A percentile compares a stretch with the other conserved stretches of the same genome.
Conservation (phyloP, 768 basidiomycete genomes). For the Kwoniella botswanensis region DNA sequence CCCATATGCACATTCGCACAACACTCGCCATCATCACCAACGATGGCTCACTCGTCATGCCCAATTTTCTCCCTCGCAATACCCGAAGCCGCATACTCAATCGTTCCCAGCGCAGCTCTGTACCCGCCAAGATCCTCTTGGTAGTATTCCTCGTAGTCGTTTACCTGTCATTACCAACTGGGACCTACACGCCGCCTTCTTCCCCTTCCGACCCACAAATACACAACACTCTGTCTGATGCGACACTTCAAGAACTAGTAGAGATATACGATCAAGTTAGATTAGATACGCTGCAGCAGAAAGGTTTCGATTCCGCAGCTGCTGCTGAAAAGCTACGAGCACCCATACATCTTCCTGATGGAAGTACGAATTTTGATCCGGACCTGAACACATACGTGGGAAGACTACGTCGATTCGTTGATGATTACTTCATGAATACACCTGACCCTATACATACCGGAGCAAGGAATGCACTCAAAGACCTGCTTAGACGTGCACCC, state of each 20-base stretch:
- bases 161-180: slow-evolving; percentile 6
- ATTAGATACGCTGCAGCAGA: neutral
- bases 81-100: neutral
- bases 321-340: slow-evolving; percentile 13
- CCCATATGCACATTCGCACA: neutral
- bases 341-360: slow-evolving; percentile 11
- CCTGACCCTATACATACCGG: neutral
- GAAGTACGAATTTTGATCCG: slow-evolving; percentile 15
- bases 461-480: slow-evolving; percentile 9
- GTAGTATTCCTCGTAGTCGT: neutral
- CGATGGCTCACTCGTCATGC: neutral
- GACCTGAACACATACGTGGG: neutral
- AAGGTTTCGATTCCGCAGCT: slow-evolving; percentile 6
- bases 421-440: slow-evolving; percentile 5
- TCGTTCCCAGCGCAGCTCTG: neutral
- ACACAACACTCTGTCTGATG: neutral
- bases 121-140: slow-evolving; percentile 12
- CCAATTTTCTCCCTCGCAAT: slow-evolving; percentile 1
- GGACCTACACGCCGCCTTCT: neutral
- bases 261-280: slow-evolving; percentile 16
- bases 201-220: neutral
- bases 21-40: neutral
- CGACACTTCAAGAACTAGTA: slow-evolving; percentile 8
- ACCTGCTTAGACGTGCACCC: neutral
- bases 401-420: slow-evolving; percentile 5